A percentile compares a stretch with the other conserved stretches of the same genome.
These are phyloP conservation scores for Blastobotrys indianensis DNA, from an alignment of 1,139 yeast genomes.

Conservation along the genomic window DNA sequence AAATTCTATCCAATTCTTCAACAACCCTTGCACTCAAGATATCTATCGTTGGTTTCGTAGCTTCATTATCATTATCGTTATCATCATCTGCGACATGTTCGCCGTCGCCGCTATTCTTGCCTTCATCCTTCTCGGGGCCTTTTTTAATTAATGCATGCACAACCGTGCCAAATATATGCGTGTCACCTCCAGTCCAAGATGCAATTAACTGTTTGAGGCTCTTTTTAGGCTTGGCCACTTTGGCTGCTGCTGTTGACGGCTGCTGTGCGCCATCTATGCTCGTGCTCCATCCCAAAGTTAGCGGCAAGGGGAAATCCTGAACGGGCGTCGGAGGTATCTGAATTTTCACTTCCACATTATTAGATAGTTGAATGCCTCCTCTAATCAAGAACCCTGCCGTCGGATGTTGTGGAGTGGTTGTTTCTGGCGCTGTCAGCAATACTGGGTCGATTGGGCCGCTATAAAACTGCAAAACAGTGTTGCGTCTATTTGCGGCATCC, in stretches of 20 bases:
- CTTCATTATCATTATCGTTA: not conserved
- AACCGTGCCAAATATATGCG: slow-evolving; percentile 1
- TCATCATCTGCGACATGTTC: not conserved
- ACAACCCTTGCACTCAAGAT: slow-evolving; percentile 72
- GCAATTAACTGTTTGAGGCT: slow-evolving; percentile 2
- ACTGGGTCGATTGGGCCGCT: slow-evolving; percentile 29
- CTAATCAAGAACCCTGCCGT: slow-evolving; percentile 26
- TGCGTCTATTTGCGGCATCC: slow-evolving; percentile 23
- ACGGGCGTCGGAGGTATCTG: slow-evolving; percentile 22
- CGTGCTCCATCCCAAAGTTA: too few relatives aligned
- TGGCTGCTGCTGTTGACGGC: not conserved
- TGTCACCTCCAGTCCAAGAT: not conserved
- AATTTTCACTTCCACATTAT: slow-evolving; percentile 27
- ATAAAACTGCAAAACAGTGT: slow-evolving; percentile 28
- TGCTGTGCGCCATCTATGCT: not conserved
- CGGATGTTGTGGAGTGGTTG: slow-evolving; percentile 6
- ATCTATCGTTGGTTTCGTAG: slow-evolving; percentile 43
- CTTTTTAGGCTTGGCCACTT: slow-evolving; percentile 5
- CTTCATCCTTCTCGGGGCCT: not conserved
- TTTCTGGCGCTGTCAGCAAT: slow-evolving; percentile 11
- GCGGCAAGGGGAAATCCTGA: not conserved
- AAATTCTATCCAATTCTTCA: slow-evolving; percentile 53
- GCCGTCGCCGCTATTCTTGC: not conserved
- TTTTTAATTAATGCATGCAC: slow-evolving; percentile 4
- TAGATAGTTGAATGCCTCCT: slow-evolving; percentile 30